Percentiles rank a stretch among this genome's conserved stretches.
phyloP scores from a whole-genome alignment of 768 basidiomycete genomes.

The Leccinum sublutescens region DNA sequence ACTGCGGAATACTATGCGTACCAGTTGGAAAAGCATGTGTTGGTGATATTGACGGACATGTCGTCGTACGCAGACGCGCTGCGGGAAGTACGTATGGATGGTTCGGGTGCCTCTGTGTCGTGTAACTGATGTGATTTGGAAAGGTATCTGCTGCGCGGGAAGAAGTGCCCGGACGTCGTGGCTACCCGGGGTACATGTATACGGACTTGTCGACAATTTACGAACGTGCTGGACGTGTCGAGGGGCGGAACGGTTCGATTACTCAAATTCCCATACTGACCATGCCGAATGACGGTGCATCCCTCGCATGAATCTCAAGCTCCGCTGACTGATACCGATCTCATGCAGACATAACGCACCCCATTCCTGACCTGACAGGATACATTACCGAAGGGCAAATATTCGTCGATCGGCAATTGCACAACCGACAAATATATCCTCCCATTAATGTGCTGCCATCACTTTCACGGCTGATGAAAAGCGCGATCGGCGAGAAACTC shows the following conservation, averaged over 20 bases:
- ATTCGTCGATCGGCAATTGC: constrained; percentile 94
- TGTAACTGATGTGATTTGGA: constrained; percentile 8
- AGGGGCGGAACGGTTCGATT: constrained; percentile 98
- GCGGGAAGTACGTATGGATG: constrained; percentile 67
- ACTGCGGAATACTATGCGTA: constrained; percentile 99
- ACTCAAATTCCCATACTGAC: constrained; percentile 99
- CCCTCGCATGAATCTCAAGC: constrained; percentile 16
- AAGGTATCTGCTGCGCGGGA: constrained; percentile 95
- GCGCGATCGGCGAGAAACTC: constrained; percentile 95
- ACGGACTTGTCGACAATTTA: constrained; percentile 99
- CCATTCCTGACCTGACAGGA: constrained; percentile 98
- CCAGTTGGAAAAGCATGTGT: constrained; percentile 98
- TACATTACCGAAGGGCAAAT: constrained; percentile 99
- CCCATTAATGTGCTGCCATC: constrained; percentile 99
- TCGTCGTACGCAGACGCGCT: constrained; percentile 96
- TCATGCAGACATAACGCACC: constrained; percentile 94
- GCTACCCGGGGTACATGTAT: constrained; percentile 98
- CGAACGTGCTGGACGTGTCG: constrained; percentile 96
- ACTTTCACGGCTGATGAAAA: constrained; percentile 99
- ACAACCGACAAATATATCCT: constrained; percentile 97
- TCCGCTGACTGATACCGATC: constrained; percentile 27
- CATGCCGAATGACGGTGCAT: constrained; percentile 98
- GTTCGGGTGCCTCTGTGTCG: constrained; percentile 3
- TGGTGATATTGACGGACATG: constrained; percentile 99
- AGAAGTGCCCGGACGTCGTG: constrained; percentile 98